phyloP scores from a whole-genome alignment of 2,329 filamentous ascomycete species.

The Aspergillus sergii region DNA sequence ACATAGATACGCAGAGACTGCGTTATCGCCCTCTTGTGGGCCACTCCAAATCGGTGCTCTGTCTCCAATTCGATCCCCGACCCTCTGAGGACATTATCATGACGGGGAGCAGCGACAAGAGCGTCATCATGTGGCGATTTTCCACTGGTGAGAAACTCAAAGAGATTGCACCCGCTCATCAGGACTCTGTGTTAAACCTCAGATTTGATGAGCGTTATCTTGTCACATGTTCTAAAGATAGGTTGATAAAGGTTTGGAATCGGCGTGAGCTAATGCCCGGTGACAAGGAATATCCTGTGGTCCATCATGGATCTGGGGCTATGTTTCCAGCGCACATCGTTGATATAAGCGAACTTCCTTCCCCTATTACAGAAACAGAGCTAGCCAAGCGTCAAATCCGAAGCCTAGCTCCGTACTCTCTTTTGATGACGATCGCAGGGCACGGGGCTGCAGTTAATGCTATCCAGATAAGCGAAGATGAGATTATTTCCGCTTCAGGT shows the following conservation, averaged over 20 bases:
- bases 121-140: constrained; percentile 89
- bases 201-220: constrained; percentile 89
- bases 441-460: constrained; percentile 94
- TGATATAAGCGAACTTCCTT: constrained; percentile 49
- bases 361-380: constrained; percentile 44
- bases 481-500: constrained; percentile 92
- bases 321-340: constrained; percentile 58
- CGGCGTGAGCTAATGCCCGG: constrained; percentile 63
- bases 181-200: constrained; percentile 90
- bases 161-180: constrained; percentile 74
- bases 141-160: constrained; percentile 85
- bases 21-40: constrained; percentile 71
- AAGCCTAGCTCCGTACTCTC: constrained; percentile 65
- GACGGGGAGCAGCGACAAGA: constrained; percentile 89
- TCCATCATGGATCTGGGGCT: constrained; percentile 46
- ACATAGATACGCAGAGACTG: constrained; percentile 79
- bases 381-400: constrained; percentile 46
- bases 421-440: constrained; percentile 78
- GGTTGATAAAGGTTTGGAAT: constrained; percentile 95
- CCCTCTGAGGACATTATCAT: constrained; percentile 90
- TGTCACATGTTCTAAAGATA: constrained; percentile 97
- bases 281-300: constrained; percentile 48
- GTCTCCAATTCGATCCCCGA: constrained; percentile 89
- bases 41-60: constrained; percentile 85
- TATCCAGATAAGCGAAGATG: constrained; percentile 81